Evolutionary conservation across 2,329 filamentous ascomycete species (phyloP).

Genomic region (Fusarium anthophilum): DNA sequence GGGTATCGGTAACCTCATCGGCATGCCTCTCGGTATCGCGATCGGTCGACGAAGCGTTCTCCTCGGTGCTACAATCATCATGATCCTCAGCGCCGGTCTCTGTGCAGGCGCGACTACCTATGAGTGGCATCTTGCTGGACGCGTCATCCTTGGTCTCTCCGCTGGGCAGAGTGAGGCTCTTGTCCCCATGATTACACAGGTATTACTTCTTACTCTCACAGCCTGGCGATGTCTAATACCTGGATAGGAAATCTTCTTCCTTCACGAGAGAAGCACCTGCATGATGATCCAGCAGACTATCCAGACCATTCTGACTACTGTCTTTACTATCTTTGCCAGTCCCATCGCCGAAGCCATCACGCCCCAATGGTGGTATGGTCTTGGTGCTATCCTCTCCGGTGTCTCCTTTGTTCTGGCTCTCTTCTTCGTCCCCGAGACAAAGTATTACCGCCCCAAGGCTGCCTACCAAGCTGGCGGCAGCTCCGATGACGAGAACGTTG

Average conservation of each 20-base stretch:
- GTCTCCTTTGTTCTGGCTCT: background rate
- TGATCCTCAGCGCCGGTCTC: constrained; percentile 31
- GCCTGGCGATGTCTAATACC: background rate
- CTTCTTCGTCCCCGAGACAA: constrained; percentile 20
- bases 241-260: constrained; percentile 33
- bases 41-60: constrained; percentile 36
- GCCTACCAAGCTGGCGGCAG: background rate
- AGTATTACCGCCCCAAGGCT: constrained; percentile 9
- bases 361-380: constrained; percentile 16
- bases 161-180: constrained; percentile 34
- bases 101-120: constrained; percentile 32
- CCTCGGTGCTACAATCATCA: constrained; percentile 29
- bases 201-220: background rate
- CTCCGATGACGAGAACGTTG: constrained; percentile 1
- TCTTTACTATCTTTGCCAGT: constrained; percentile 14
- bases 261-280: constrained; percentile 30
- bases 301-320: constrained; percentile 27
- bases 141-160: constrained; percentile 26
- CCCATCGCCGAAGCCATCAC: constrained; percentile 11
- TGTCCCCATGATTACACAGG: constrained; percentile 22
- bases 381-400: constrained; percentile 8
- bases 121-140: constrained; percentile 33
- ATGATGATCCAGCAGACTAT: constrained; percentile 38
- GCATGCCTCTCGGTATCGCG: constrained; percentile 35
- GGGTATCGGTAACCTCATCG: constrained; percentile 38